Percentiles rank a stretch among this genome's conserved stretches.
Evolutionary conservation across 257 asterid species (phyloP).

Genomic region (Gentiana macrophylla): DNA sequence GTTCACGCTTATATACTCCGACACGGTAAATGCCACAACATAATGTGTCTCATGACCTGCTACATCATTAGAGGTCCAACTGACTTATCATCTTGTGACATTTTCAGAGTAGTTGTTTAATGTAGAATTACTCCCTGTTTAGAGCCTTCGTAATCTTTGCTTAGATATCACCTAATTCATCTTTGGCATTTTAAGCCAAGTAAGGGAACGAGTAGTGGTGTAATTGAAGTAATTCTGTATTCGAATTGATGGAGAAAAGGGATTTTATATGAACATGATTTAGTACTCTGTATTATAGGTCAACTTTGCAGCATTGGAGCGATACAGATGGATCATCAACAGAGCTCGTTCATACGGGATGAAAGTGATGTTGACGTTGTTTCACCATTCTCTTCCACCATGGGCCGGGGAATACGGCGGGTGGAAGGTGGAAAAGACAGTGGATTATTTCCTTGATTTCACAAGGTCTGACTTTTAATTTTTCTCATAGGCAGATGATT

Average conservation of each 20-base stretch:
- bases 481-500: too few species aligned
- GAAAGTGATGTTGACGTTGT: constrained; percentile 93
- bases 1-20: too few species aligned
- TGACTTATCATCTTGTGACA: too few species aligned
- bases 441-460: constrained; percentile 74
- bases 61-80: too few species aligned
- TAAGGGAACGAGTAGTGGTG: too few species aligned
- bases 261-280: neutral
- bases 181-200: neutral
- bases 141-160: too few species aligned
- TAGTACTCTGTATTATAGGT: constrained; percentile 29
- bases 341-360: constrained; percentile 80
- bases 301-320: constrained; percentile 87
- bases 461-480: constrained; percentile 49
- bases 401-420: constrained; percentile 99
- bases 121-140: too few species aligned
- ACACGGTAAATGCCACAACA: too few species aligned
- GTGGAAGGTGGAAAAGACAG: constrained; percentile 88
- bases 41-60: too few species aligned
- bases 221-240: neutral
- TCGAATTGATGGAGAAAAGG: neutral
- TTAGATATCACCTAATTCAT: neutral
- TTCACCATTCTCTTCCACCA: constrained; percentile 97
- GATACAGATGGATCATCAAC: constrained; percentile 82
- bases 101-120: too few species aligned